Percentiles rank a stretch among this genome's conserved stretches.
Conservation (phyloP, 2,329 filamentous ascomycete species). For the Fusarium decemcellulare region DNA sequence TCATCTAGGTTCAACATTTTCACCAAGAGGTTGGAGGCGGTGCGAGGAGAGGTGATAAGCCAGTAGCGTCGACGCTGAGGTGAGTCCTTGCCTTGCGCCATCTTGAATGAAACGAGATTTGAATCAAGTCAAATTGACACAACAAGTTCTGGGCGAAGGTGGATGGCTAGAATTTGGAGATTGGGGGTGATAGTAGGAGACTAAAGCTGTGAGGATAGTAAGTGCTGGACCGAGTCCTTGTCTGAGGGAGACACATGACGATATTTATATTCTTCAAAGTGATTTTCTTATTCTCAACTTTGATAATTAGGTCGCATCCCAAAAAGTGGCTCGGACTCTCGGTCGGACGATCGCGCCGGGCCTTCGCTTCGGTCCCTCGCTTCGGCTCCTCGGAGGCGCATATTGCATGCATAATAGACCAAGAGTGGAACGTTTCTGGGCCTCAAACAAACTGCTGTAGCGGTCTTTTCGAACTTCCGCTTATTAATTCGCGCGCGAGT, state of each 20-base stretch:
- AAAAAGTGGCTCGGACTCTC: constrained; percentile 18
- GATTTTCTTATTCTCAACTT: no score
- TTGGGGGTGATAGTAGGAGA: background rate
- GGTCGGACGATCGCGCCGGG: constrained; percentile 13
- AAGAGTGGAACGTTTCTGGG: constrained; percentile 3
- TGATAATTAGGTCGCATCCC: no score
- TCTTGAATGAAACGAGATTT: background rate
- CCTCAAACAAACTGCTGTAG: background rate
- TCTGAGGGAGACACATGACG: background rate
- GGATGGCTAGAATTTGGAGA: no score
- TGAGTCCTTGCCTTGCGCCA: constrained; percentile 24
- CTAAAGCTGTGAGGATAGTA: background rate
- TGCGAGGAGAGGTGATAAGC: constrained; percentile 36
- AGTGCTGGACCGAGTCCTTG: no score
- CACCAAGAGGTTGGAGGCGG: constrained; percentile 38
- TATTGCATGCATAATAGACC: constrained; percentile 2
- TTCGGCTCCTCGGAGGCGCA: constrained; percentile 23
- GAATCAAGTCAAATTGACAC: no score
- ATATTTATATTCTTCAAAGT: background rate
- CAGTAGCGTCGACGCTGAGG: constrained; percentile 26
- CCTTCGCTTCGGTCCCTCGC: constrained; percentile 20
- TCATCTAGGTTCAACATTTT: constrained; percentile 38
- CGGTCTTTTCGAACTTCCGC: constrained; percentile 1
- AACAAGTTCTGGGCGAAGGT: no score
- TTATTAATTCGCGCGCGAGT: background rate